Evolutionary conservation across 2,329 filamentous ascomycete species (phyloP).

Genomic region (Tolypocladium inflatum): DNA sequence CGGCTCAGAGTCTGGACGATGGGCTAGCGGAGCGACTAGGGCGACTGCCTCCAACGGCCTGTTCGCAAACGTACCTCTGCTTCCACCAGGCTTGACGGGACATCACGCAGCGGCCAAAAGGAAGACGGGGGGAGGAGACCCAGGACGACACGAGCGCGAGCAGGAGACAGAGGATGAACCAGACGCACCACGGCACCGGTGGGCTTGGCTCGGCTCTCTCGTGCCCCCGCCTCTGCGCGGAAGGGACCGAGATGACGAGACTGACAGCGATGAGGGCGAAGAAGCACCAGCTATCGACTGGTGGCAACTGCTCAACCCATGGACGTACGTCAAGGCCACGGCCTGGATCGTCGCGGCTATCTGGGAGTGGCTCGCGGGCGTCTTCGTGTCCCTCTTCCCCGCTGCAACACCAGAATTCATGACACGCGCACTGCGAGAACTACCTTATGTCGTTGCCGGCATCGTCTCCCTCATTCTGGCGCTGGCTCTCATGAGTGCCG

Average conservation of each 20-base stretch:
- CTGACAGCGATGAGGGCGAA: not conserved
- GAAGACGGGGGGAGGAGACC: not conserved
- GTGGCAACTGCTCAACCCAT: conserved; percentile 18
- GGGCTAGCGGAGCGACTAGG: conserved; percentile 3
- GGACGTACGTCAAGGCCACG: conserved; percentile 18
- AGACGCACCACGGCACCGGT: not conserved
- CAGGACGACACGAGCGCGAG: not conserved
- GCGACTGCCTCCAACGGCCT: not conserved
- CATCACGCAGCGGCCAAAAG: not conserved
- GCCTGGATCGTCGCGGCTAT: conserved; percentile 12
- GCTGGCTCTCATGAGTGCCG: conserved; percentile 2
- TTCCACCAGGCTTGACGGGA: not conserved
- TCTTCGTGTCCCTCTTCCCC: conserved; percentile 7
- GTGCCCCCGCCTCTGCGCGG: not conserved
- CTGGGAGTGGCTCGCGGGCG: conserved; percentile 9
- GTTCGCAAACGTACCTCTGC: not conserved
- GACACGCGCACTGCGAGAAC: conserved; percentile 2
- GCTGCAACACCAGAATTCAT: conserved; percentile 5
- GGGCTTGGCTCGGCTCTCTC: not conserved
- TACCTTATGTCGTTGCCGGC: conserved; percentile 3
- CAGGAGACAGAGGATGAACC: not conserved
- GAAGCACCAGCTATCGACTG: conserved; percentile 8
- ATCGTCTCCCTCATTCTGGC: conserved; percentile 3
- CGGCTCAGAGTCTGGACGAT: conserved; percentile 4
- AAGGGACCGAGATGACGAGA: conserved; percentile 3